Base-by-base conservation (phyloP, 108 stramenopile genomes). In the Conticribra weissflogii region DNA sequence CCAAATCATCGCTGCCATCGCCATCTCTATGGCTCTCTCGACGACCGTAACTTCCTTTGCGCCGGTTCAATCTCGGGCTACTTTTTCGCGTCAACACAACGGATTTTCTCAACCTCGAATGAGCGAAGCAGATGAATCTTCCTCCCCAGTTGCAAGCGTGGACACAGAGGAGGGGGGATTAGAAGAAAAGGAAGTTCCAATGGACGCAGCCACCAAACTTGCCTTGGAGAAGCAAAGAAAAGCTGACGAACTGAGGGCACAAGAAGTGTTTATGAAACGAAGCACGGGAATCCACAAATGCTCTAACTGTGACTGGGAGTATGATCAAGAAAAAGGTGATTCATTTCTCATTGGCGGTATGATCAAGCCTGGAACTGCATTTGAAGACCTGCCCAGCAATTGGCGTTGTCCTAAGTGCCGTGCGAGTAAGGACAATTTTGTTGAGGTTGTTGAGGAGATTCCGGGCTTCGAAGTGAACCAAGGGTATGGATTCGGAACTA, bases 381-480 rank as follows among this genome's bases (percentile, higher is more conserved):
- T 93, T 65, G 78, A 72, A 17, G 94, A 92, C 15, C 69, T 96
- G 41, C 93, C 94, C 17, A 83, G 85, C 65, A 91, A 91, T 66
- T 97, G 91, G 91, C 78, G 93, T 48, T 97, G 97, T 68, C 97
- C 97, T 19, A 90, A 88, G 9, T 97, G 97, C 74, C 79, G 93
- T 25, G 90, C 94, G 1, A 81, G 79, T 21, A 96, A 97, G 86
- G 94, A 94, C 67, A 76, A 71, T 34, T 97, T 97, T 74, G 49
- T 54, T n/a, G 93, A 93, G 50, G 83, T 88, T 23, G 91, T 92
- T 0, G 89, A 92, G 55, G 94, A 94, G 44, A 96, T 97, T 79
- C 91, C 95, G 8, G 97, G 95, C 28, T 97, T 97, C 63, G 96
- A 93, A 59, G 96, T 96, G 28, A 97, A 97, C 71, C 92, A 92